Conservation (phyloP, 768 basidiomycete species). For the Pulveroboletus ravenelii region DNA sequence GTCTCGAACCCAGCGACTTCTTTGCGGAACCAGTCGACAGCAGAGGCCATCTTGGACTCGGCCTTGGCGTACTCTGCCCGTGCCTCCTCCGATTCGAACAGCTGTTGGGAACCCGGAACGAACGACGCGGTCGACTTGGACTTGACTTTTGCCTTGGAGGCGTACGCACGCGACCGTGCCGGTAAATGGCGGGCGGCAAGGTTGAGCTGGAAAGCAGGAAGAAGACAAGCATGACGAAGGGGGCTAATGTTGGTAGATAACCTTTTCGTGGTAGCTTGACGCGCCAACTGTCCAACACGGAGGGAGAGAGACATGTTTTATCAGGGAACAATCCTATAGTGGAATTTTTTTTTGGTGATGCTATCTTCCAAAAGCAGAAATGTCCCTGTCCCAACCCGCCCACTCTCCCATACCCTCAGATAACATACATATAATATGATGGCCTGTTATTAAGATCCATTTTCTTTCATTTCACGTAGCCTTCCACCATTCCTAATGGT, state of each 20-base stretch:
- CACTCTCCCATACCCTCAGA: too few relatives aligned
- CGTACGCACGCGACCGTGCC: constrained; percentile 19
- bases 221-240: background rate
- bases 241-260: background rate
- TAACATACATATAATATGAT: too few relatives aligned
- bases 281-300: constrained; percentile 2
- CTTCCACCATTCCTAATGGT: too few relatives aligned
- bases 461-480: too few relatives aligned
- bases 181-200: background rate
- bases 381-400: constrained; percentile 1
- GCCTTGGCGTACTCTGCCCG: constrained; percentile 58
- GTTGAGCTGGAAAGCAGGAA: background rate
- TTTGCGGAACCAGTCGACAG: constrained; percentile 72
- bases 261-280: background rate
- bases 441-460: too few relatives aligned
- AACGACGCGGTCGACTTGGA: constrained; percentile 57
- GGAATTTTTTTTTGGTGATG: background rate
- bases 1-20: constrained; percentile 70
- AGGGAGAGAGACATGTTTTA: constrained; percentile 8
- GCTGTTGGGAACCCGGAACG: constrained; percentile 64
- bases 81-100: constrained; percentile 49
- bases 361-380: background rate
- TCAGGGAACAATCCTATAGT: too few relatives aligned
- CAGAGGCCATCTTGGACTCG: constrained; percentile 57
- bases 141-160: constrained; percentile 31